Evolutionary conservation across 768 basidiomycete species (phyloP), one percentile per base, ranked within the genome.

Genomic region (Pleurotus djamor): DNA sequence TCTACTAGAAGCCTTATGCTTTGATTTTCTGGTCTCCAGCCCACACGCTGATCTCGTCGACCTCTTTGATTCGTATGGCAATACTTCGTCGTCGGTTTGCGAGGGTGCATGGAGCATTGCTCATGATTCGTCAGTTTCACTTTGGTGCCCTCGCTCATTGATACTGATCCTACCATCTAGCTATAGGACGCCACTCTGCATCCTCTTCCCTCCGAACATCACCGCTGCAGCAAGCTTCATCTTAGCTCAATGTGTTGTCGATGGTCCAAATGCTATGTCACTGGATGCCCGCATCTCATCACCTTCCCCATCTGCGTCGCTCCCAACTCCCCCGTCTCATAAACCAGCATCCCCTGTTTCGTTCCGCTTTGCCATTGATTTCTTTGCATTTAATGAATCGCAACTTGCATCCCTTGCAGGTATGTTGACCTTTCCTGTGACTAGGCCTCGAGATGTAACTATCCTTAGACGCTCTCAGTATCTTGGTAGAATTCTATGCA

Each of bases 61-160:
- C 61, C 75, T 93, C 9, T 88, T 92, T 65, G 83, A 87, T 58
- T 74, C 78, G 7, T 72, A 80, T 47, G 79, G 79, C 61, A 78
- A 45, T 80, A 78, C 37, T 56, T 67, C 16, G 71, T 76, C 36
- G 21, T 28, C 21, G 21, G 69, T 88, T 37, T 85, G 89, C 69
- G 91, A 92, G 67, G 87, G 84, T 66, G 86, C 91, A 10, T 94
- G 92, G 93, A 91, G 89, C 61, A 77, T 94, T 52, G 88, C 91
- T 12, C 90, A 92, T 72, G 92, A 94, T 76, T 92, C 92, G 92
- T 94, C 60, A 72, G 79, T 81, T 12, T 51, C 52, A 9, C 14
- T 59, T 51, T 14, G 17, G 62, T 55, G 57, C 57, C 43, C 10
- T 52, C 49, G 44, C 48, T n/a, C 38, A 41, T 36, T 61, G 50